These are phyloP conservation scores for Fragosphaeria purpurea DNA, from an alignment of 2,329 filamentous ascomycete species.

Conservation along the genomic window DNA sequence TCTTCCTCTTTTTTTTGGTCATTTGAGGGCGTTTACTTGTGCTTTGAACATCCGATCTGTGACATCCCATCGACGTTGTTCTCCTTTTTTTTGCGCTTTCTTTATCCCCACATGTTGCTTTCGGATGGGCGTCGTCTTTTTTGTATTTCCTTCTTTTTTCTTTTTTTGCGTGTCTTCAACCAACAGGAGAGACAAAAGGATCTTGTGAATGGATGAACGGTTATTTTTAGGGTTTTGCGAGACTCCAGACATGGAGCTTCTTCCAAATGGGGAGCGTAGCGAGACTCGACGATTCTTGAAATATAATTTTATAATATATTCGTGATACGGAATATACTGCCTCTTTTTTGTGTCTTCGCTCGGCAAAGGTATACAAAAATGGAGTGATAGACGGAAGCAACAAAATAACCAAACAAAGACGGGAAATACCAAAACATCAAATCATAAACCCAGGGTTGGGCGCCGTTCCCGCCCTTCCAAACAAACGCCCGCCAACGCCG, in stretches of 20 bases:
- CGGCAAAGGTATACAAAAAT: not conserved
- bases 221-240: no score
- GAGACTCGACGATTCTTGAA: no score
- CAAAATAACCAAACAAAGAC: no score
- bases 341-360: not conserved
- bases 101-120: no score
- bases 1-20: not conserved
- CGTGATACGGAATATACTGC: not conserved
- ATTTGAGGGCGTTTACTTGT: not conserved
- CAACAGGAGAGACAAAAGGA: no score
- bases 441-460: not conserved
- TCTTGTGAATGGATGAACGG: no score
- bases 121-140: not conserved
- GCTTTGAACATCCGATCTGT: not conserved
- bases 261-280: no score
- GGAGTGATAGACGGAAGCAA: no score
- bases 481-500: no score
- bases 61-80: not conserved
- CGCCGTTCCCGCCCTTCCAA: no score
- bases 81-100: not conserved
- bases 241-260: no score
- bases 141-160: not conserved
- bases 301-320: no score
- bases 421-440: not conserved
- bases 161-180: not conserved